Evolutionary conservation across 208 protist species (phyloP), one percentile per base, ranked within the genome.

Genomic region (Tritrichomonas musculus): DNA sequence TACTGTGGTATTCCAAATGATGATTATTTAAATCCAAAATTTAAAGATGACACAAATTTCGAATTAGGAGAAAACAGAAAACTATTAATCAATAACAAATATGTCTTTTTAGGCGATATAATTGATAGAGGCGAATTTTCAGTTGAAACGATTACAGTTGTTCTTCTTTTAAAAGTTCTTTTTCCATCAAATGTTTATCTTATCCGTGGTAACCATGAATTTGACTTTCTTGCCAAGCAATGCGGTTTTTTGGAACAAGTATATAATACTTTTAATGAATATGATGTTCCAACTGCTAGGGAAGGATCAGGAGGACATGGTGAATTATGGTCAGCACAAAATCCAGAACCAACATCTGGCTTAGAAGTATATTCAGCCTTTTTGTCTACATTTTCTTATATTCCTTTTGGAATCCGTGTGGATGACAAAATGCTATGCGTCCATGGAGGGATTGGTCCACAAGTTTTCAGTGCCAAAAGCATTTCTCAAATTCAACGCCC

Each of bases 131-230:
- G 92, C 5, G 33, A 73, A 36, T 75, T 75, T 30, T 75, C 55
- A 55, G 41, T 75, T 1, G 92, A 93, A 55, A 73, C 53, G 4
- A 75, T 93, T 14, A 53, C 53, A 77, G 30, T 93, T 14, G 2
- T 93, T 33, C 53, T 73, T 75, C 33, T 53, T 33, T 55, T 93
- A 44, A 93, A 93, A 77, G 9, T 77, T 33, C 13, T 50, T 36
- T 93, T 41, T 25, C 60, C 92, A 93, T 30, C 13, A 13, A 33
- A 55, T 53, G 41, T 93, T 33, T 75, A 22, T 13, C 33, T 93
- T 36, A 77, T 93, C 36, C 55, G 92, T 77, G 92, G 92, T 77
- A 93, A 93, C 39, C 92, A 93, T 33, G 92, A 93, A 30, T 93
- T 69, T 39, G 36, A 14, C 4, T 44, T 77, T 27, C 5, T 73